These are phyloP conservation scores for Globisporangium irregulare DNA, from an alignment of 352 stramenopile species.

Conservation along the genomic window DNA sequence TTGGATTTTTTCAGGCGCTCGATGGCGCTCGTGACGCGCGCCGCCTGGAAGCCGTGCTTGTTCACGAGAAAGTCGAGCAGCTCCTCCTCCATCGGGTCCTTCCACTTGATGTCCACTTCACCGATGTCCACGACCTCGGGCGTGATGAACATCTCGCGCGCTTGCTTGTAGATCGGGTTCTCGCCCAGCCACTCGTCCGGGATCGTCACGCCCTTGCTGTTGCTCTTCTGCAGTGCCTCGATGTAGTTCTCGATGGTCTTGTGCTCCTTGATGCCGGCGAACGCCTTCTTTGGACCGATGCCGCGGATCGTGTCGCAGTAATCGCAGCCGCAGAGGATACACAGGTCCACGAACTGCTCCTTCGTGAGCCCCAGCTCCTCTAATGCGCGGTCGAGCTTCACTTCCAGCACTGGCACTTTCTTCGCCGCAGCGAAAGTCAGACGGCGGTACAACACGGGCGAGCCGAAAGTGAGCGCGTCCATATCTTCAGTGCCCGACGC, in stretches of 20 bases:
- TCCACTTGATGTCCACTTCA: constrained; percentile 93
- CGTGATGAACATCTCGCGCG: constrained; percentile 91
- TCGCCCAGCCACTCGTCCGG: constrained; percentile 85
- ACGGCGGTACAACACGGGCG: constrained; percentile 93
- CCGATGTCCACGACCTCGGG: constrained; percentile 65
- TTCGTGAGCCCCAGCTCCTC: constrained; percentile 92
- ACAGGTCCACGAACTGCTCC: constrained; percentile 98
- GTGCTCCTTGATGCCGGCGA: constrained; percentile 96
- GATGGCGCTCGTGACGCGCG: constrained; percentile 92
- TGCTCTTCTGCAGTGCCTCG: constrained; percentile 85
- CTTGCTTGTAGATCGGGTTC: constrained; percentile 90
- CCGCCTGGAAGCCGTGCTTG: constrained; percentile 95
- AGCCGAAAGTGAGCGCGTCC: constrained; percentile 98
- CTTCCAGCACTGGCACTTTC: constrained; percentile 90
- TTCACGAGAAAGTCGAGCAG: constrained; percentile 95
- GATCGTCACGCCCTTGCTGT: constrained; percentile 79
- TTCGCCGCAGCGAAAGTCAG: constrained; percentile 87
- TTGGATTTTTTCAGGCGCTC: constrained; percentile 96
- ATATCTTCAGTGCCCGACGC: constrained; percentile 98
- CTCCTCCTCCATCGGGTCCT: constrained; percentile 85
- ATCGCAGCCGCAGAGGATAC: constrained; percentile 98
- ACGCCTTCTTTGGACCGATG: constrained; percentile 97
- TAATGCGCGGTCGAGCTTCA: constrained; percentile 90
- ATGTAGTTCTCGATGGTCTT: constrained; percentile 95
- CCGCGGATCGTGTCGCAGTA: constrained; percentile 98